phyloP scores from a whole-genome alignment of 805 yeast species.

The Pichia exigua region DNA sequence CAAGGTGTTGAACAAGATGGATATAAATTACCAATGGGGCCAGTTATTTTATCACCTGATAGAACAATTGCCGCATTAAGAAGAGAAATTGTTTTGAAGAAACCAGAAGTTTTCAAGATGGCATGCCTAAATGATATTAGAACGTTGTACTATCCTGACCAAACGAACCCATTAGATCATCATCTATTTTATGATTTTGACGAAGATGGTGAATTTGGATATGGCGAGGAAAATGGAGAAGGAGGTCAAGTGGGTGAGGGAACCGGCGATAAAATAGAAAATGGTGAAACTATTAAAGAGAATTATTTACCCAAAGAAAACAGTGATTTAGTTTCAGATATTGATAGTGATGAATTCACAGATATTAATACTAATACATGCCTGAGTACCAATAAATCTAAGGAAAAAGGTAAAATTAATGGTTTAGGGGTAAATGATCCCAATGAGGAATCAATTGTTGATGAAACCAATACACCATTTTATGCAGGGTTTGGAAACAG shows the following conservation, averaged over 20 bases:
- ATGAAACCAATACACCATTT: slow-evolving; percentile 53
- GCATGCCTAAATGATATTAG: slow-evolving; percentile 87
- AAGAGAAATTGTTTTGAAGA: slow-evolving; percentile 86
- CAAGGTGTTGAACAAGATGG: slow-evolving; percentile 73
- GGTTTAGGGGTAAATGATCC: not conserved
- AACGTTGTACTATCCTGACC: slow-evolving; percentile 42
- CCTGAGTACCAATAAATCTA: not conserved
- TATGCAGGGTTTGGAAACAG: slow-evolving; percentile 97
- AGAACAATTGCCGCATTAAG: slow-evolving; percentile 91
- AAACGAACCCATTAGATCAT: slow-evolving; percentile 2
- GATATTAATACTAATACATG: slow-evolving; percentile 14
- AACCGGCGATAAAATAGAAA: not conserved
- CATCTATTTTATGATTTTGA: not conserved
- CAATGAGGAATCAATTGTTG: slow-evolving; percentile 23
- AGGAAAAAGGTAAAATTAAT: not conserved
- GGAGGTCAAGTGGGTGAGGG: not conserved
- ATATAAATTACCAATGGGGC: slow-evolving; percentile 71
- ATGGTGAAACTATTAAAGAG: not conserved
- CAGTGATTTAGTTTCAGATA: not conserved
- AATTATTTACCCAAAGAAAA: not conserved
- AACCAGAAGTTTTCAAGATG: slow-evolving; percentile 98
- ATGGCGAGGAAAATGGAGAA: not conserved
- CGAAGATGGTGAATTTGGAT: not conserved
- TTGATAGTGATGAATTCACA: slow-evolving; percentile 6
- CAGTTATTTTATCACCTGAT: slow-evolving; percentile 92